Conservation (phyloP, 2,329 filamentous ascomycete genomes). For the Apiospora pterosperma region DNA sequence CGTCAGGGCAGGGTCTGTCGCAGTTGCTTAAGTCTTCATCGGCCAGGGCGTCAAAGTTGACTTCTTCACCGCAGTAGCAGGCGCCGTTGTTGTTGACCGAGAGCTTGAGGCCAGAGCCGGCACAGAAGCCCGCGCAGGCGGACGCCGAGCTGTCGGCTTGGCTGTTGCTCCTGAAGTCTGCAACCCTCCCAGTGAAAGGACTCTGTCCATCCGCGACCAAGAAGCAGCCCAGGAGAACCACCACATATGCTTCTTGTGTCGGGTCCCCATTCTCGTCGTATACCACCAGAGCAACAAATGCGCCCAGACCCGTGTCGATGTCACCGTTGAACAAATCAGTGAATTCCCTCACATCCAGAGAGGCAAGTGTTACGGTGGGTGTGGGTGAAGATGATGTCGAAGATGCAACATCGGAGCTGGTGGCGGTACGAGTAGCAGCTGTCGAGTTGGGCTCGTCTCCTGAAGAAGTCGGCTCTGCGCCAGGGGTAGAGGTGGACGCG, state of each 20-base stretch:
- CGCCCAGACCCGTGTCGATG: neutral
- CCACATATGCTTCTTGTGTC: neutral
- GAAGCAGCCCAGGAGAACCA: constrained; percentile 8
- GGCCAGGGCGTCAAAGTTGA: neutral
- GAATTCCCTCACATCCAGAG: neutral
- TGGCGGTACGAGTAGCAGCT: neutral
- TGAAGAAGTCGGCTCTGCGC: neutral
- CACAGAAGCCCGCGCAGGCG: constrained; percentile 10
- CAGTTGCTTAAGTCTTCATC: neutral
- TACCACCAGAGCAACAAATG: neutral
- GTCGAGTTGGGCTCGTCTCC: neutral
- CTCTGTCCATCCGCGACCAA: neutral
- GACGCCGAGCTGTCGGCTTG: constrained; percentile 2
- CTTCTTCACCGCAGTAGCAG: constrained; percentile 9
- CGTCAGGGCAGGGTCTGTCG: neutral
- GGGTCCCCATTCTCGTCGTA: neutral
- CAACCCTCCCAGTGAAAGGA: neutral
- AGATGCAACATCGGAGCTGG: neutral
- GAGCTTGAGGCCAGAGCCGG: constrained; percentile 1
- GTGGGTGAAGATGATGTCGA: neutral
- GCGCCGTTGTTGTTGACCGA: constrained; percentile 11
- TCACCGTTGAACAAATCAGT: constrained; percentile 1
- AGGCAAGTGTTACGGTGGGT: neutral
- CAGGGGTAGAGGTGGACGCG: neutral
- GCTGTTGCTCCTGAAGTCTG: neutral